Evolutionary conservation across 441 rosid genomes (phyloP).

Genomic region (Melastoma candidum): DNA sequence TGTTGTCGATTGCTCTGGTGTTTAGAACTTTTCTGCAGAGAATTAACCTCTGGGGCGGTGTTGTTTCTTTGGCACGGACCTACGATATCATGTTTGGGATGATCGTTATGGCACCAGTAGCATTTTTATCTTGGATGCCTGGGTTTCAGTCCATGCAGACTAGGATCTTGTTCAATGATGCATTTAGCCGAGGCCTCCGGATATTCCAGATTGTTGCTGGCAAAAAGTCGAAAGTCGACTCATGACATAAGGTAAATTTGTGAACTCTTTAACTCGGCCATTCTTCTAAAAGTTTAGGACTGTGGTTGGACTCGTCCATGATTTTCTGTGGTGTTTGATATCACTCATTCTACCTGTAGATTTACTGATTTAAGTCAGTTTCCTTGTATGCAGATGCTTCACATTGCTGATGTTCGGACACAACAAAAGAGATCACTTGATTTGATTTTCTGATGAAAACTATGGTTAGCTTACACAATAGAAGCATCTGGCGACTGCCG

Average conservation of each 20-base stretch:
- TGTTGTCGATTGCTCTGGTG: constrained; percentile 63
- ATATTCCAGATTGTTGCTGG: constrained; percentile 78
- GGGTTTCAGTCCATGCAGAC: constrained; percentile 93
- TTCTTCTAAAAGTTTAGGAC: too few species aligned
- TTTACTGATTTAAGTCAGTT: too few species aligned
- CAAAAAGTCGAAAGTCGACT: constrained; percentile 45
- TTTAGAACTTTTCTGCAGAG: constrained; percentile 42
- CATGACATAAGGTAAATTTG: constrained; percentile 11
- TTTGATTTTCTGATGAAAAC: too few species aligned
- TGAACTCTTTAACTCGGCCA: too few species aligned
- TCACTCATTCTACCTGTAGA: too few species aligned
- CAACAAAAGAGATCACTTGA: too few species aligned
- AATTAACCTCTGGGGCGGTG: constrained; percentile 41
- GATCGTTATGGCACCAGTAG: constrained; percentile 71
- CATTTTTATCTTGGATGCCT: constrained; percentile 84
- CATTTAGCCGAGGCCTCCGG: constrained; percentile 87
- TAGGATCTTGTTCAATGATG: constrained; percentile 80
- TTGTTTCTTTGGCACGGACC: constrained; percentile 63
- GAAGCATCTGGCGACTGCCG: too few species aligned
- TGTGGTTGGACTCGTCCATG: too few species aligned
- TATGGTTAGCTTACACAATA: too few species aligned
- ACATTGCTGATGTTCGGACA: too few species aligned
- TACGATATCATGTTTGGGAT: constrained; percentile 76
- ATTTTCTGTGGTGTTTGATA: too few species aligned
- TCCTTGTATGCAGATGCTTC: too few species aligned